Evolutionary conservation across 257 asterid genomes (phyloP), one percentile per base, ranked within the genome.

Genomic region (Przewalskia tangutica): DNA sequence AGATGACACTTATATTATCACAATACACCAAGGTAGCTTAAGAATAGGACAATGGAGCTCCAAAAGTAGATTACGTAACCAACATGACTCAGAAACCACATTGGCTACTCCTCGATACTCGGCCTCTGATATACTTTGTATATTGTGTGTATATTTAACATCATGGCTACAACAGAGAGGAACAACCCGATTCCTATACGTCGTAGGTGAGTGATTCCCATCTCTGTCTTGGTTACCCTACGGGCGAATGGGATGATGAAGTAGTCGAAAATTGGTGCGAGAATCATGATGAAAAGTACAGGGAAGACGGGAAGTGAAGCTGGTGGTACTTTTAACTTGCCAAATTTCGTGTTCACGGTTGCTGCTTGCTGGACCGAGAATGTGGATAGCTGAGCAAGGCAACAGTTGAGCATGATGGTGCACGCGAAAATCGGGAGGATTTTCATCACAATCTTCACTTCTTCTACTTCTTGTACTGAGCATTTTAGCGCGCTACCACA

Each of bases 351-450:
- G 90, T 95, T 62, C 99, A 93, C 93, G 20, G 97, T 91, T 75
- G 99, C 95, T 4, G 99, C 98, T 88, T 95, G 99, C 66, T 93
- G 95, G 80, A 95, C 97, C 1, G 99, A 95, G 86, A 92, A 95
- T 3, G 99, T 95, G 51, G 98, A 90, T 81, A 95, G 97, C 62
- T 95, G 99, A 40, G 98, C 98, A 0, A 95, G 91, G 83, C 98
- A 95, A 83, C 94, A 87, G 84, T 92, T 95, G 68, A 95, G 94
- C 89, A 95, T 87, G 75, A 95, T 84, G 27, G 99, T 95, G 91
- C 95, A 91, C 0, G 90, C 95, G 36, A 95, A 95, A 20, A 92
- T 94, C 5, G 99, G 99, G 60, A 95, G 89, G 83, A 92, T 88
- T 85, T 89, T 92, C 3, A 91, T 50, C 40, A 93, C 98, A 12